Evolutionary conservation across 2,329 filamentous ascomycete genomes (phyloP).

Genomic region (Phyllosticta paracitricarpa): DNA sequence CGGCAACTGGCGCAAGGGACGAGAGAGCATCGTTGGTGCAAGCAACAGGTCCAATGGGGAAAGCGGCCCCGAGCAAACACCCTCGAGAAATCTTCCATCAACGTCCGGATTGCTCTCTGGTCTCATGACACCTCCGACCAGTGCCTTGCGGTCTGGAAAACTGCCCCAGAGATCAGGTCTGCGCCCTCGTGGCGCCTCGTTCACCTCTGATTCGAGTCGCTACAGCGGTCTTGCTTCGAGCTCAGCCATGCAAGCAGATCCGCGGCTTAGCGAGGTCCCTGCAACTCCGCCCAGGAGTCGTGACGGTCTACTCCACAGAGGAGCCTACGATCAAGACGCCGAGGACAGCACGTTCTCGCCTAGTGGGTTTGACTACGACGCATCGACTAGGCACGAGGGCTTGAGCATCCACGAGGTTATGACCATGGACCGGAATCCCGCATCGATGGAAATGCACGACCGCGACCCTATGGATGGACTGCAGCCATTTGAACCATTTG

Average conservation of each 20-base stretch:
- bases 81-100: slow-evolving; percentile 40
- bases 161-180: slow-evolving; percentile 14
- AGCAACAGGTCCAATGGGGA: slow-evolving; percentile 27
- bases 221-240: not conserved
- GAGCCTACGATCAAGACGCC: slow-evolving; percentile 51
- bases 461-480: not conserved
- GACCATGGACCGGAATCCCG: not conserved
- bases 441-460: not conserved
- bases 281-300: slow-evolving; percentile 17
- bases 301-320: slow-evolving; percentile 39
- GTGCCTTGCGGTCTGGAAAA: slow-evolving; percentile 34
- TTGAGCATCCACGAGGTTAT: not conserved
- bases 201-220: slow-evolving; percentile 17
- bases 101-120: slow-evolving; percentile 62
- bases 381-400: not conserved
- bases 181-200: slow-evolving; percentile 17
- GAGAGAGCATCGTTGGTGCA: slow-evolving; percentile 32
- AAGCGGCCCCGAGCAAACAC: slow-evolving; percentile 33
- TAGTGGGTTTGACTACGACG: slow-evolving; percentile 2
- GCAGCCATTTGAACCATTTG: not conserved
- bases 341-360: slow-evolving; percentile 37
- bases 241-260: not conserved
- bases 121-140: slow-evolving; percentile 81
- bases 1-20: slow-evolving; percentile 79
- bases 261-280: slow-evolving; percentile 13